A percentile compares a stretch with the other conserved stretches of the same genome.
phyloP scores from a whole-genome alignment of 306 rosid genomes.

The Malus fusca region DNA sequence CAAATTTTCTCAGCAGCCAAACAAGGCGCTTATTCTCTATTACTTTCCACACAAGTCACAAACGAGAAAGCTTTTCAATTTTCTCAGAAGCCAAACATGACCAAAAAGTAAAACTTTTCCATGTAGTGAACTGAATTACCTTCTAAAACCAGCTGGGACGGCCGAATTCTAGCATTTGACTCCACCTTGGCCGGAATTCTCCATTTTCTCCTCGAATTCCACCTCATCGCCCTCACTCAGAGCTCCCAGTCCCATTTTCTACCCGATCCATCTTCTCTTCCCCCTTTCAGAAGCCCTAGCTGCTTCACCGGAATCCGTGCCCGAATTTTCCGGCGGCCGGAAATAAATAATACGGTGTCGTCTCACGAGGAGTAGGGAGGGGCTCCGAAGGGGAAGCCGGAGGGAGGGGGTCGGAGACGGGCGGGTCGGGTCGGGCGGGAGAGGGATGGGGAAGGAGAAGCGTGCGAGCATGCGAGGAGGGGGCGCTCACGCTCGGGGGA shows the following conservation, averaged over 20 bases:
- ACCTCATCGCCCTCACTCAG: constrained; percentile 11
- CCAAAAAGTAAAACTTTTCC: neutral
- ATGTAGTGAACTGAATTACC: neutral
- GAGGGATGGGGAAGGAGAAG: constrained; percentile 7
- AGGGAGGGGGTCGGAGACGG: constrained; percentile 16
- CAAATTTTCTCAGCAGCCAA: neutral
- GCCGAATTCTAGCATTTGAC: neutral
- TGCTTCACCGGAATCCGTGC: neutral
- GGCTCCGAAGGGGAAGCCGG: neutral
- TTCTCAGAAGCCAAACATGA: neutral
- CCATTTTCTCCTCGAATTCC: neutral
- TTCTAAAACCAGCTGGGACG: neutral
- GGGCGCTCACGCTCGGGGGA: constrained; percentile 4
- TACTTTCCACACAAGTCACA: neutral
- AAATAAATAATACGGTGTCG: constrained; percentile 4
- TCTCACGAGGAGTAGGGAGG: neutral
- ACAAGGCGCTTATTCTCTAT: neutral
- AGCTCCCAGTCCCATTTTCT: neutral
- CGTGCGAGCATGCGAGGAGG: constrained; percentile 60
- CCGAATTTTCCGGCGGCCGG: constrained; percentile 39
- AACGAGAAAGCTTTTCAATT: neutral
- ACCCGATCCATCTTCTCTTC: constrained; percentile 23
- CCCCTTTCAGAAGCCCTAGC: neutral
- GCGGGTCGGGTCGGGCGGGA: constrained; percentile 31
- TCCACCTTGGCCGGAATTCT: neutral